phyloP scores from a whole-genome alignment of 352 stramenopile species.

The Phytopythium mirpurense region DNA sequence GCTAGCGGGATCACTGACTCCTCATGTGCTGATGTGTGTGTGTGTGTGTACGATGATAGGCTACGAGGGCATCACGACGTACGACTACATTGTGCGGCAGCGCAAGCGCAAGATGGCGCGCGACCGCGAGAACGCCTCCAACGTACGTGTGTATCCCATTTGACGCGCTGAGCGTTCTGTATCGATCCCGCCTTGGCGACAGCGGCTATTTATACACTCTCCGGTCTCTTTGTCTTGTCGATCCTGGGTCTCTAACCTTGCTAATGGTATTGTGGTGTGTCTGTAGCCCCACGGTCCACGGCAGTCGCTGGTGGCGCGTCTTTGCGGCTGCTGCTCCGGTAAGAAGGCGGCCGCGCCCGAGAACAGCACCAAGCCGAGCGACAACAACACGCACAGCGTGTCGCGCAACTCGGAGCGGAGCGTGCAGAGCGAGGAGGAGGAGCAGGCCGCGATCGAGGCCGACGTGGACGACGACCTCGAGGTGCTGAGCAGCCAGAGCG shows the following conservation, averaged over 20 bases:
- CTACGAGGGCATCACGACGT: slow-evolving; percentile 79
- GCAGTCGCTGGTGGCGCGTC: slow-evolving; percentile 3
- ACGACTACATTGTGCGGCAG: slow-evolving; percentile 86
- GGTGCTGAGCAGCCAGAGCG: slow-evolving; percentile 65
- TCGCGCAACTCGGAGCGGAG: slow-evolving; percentile 49
- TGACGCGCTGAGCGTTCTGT: slow-evolving; percentile 8
- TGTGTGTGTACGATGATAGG: slow-evolving; percentile 17
- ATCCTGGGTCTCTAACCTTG: neutral
- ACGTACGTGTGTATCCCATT: slow-evolving; percentile 69
- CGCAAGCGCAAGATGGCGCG: slow-evolving; percentile 69
- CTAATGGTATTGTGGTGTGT: neutral
- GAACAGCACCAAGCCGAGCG: slow-evolving; percentile 30
- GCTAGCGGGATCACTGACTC: too few relatives aligned
- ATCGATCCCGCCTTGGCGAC: neutral
- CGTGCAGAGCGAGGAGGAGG: slow-evolving; percentile 57
- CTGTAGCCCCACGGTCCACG: neutral
- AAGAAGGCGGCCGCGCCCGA: neutral
- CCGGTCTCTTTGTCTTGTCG: slow-evolving; percentile 1
- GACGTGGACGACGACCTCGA: slow-evolving; percentile 79
- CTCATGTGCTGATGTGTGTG: too few relatives aligned
- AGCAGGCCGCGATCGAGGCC: slow-evolving; percentile 62
- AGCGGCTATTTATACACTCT: slow-evolving; percentile 7
- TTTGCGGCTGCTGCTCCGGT: slow-evolving; percentile 2
- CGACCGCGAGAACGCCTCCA: slow-evolving; percentile 34
- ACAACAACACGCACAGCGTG: slow-evolving; percentile 45